Evolutionary conservation across 2,329 filamentous ascomycete genomes (phyloP), one percentile per base, ranked within the genome.

Genomic region (Colletotrichum eremochloae): DNA sequence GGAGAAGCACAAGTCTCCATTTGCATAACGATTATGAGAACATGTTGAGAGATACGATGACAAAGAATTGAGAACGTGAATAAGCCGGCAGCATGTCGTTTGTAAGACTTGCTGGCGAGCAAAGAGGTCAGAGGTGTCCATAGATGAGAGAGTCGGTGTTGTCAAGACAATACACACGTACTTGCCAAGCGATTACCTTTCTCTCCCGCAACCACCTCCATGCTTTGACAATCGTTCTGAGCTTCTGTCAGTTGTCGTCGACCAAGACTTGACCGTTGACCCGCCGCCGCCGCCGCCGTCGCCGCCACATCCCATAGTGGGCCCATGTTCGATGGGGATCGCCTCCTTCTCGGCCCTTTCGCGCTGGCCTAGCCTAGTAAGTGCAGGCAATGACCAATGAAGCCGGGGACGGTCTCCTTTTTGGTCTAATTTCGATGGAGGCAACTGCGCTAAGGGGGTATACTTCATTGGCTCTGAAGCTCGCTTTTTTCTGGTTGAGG

Each of bases 1-100:
- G 40, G 55, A 62, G 63, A 72, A 71, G 62, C 46, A 53, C 12
- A 74, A 67, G 60, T 61, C 58, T 14, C 58, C 68, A 48, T 72
- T 72, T 52, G 33, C 56, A 58, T 72, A 44, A 74, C 14, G 12
- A 31, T 48, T 24, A 52, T 44, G 56, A 66, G 42, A 66, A 61
- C 40, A 61, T 20, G 2, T 44, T 42, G 38, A 56, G 61, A 72
- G 7, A 55, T 31, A 57, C 36, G 48, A 66, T 48, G 61, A 62
- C 29, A 48, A 70, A 3, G 68, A 58, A 46, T 40, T 40, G 38
- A 46, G 44, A 24, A 38, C 7, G n/a, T 46, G 31, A 29, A 57
- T 24, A 36, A 36, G 33, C 61, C 46, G n/a, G 33, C 46, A 31
- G 14, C n/a, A 31, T 29, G 61, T 15, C 48, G 8, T 31, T 8